Percentiles rank a stretch among this genome's conserved stretches.
These are phyloP conservation scores for Geopyxis carbonaria DNA, from an alignment of 495 filamentous ascomycete species.

Conservation along the genomic window DNA sequence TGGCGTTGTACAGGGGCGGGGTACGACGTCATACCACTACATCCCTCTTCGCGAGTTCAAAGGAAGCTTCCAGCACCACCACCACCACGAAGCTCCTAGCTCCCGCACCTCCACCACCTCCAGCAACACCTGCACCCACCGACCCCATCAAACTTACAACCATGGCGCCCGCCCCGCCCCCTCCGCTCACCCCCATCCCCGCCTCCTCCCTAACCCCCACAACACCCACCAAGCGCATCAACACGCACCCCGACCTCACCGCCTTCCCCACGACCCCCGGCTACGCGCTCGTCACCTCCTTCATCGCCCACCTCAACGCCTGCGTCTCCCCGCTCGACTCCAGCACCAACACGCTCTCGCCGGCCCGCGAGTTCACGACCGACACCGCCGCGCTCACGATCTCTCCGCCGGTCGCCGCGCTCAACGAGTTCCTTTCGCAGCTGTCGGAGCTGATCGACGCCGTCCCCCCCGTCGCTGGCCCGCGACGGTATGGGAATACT, in stretches of 20 bases:
- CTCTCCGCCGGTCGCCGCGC: conserved; percentile 13
- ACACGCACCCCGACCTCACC: conserved; percentile 60
- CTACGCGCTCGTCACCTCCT: conserved; percentile 70
- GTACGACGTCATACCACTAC: no score
- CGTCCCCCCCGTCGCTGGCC: conserved; percentile 67
- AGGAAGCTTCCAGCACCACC: no score
- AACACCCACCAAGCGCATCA: conserved; percentile 55
- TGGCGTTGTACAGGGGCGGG: no score
- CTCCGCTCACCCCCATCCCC: conserved; percentile 11
- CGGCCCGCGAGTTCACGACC: conserved; percentile 29
- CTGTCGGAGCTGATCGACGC: conserved; percentile 55
- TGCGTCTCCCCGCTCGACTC: conserved; percentile 57
- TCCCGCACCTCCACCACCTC: not conserved
- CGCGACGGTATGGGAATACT: conserved; percentile 78
- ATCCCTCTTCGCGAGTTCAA: no score
- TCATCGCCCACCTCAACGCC: conserved; percentile 75
- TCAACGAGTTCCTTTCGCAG: conserved; percentile 43
- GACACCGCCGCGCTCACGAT: conserved; percentile 8
- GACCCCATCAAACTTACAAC: not conserved
- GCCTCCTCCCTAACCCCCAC: conserved; percentile 30
- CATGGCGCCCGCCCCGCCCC: conserved; percentile 2
- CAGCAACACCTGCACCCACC: conserved; percentile 1
- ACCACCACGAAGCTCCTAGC: no score
- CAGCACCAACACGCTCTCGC: conserved; percentile 27
- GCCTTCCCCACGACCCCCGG: conserved; percentile 61